A percentile compares a stretch with the other conserved stretches of the same genome.
Conservation (phyloP, 1,284 basidiomycete genomes). For the Melampsora americana region DNA sequence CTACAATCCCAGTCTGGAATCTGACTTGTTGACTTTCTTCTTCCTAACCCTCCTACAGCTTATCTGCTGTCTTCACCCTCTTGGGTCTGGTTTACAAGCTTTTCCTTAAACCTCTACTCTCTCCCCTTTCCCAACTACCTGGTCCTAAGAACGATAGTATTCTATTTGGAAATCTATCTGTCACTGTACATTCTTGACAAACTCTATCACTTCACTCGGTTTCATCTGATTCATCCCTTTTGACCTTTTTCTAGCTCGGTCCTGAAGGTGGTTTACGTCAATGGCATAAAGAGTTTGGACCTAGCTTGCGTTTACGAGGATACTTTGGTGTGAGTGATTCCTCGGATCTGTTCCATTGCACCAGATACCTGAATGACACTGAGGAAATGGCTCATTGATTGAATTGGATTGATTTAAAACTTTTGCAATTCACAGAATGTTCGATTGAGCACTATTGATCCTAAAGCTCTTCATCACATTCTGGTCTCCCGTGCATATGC, state of each 20-base stretch:
- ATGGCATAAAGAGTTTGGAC: not conserved
- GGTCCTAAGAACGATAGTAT: not conserved
- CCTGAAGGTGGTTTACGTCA: not conserved
- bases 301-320: not conserved
- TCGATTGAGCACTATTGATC: slow-evolving; percentile 64
- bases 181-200: not conserved
- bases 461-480: slow-evolving; percentile 63
- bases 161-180: slow-evolving; percentile 5
- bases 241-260: not conserved
- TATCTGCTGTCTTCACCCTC: not conserved
- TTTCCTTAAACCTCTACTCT: not conserved
- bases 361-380: not conserved
- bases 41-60: not conserved
- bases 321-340: not conserved
- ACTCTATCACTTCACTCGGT: not conserved
- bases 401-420: slow-evolving; percentile 48
- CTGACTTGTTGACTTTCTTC: not conserved
- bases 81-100: not conserved
- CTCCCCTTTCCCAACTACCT: not conserved
- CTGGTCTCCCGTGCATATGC: slow-evolving; percentile 62
- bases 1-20: too few species aligned
- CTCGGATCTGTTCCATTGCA: not conserved
- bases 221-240: not conserved
- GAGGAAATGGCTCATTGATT: slow-evolving; percentile 3
- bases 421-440: slow-evolving; percentile 16